Evolutionary conservation across 2,329 filamentous ascomycete species (phyloP).

Genomic region (Xylaria sp.): DNA sequence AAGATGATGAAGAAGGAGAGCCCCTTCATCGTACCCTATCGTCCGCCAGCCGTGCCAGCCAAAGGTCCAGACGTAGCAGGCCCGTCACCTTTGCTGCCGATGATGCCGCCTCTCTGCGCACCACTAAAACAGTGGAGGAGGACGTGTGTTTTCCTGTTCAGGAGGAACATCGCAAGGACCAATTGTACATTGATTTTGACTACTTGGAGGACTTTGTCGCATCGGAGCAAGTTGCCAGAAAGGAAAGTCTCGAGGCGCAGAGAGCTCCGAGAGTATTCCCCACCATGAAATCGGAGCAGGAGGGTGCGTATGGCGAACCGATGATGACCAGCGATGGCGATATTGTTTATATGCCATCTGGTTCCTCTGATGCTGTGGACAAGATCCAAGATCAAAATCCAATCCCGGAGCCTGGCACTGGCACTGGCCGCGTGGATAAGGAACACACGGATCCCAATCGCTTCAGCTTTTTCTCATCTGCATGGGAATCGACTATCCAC

Average conservation of each 20-base stretch:
- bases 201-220: conserved; percentile 88
- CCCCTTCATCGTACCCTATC: conserved; percentile 68
- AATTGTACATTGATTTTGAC: conserved; percentile 85
- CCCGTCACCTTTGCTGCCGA: conserved; percentile 53
- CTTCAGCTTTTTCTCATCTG: conserved; percentile 96
- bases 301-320: conserved; percentile 25
- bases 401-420: conserved; percentile 5
- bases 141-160: conserved; percentile 86
- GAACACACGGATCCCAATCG: conserved; percentile 61
- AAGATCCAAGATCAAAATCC: conserved; percentile 38
- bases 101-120: conserved; percentile 56
- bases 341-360: conserved; percentile 49
- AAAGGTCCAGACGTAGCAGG: conserved; percentile 38
- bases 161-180: conserved; percentile 61
- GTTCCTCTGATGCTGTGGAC: conserved; percentile 43
- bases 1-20: conserved; percentile 42
- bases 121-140: conserved; percentile 70
- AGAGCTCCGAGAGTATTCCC: conserved; percentile 51
- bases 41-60: conserved; percentile 57
- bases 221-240: conserved; percentile 46
- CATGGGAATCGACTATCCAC: conserved; percentile 88
- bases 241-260: conserved; percentile 45
- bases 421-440: conserved; percentile 31
- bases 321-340: conserved; percentile 52
- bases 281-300: conserved; percentile 49